Evolutionary conservation across 2,329 filamentous ascomycete genomes (phyloP).

Genomic region (Lasiodiplodia hormozganensis): DNA sequence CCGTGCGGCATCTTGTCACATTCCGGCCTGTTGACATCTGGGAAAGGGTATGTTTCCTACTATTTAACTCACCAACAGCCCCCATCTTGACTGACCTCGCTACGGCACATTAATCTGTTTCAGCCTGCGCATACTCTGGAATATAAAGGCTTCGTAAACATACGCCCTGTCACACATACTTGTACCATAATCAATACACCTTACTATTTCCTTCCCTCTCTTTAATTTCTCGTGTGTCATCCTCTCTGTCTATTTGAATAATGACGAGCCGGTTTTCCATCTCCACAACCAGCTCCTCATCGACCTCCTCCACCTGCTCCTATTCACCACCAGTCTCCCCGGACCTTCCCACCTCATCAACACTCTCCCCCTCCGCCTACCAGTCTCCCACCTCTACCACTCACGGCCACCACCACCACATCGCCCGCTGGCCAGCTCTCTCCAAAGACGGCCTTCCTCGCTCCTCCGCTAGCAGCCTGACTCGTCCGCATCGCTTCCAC

Average conservation of each 20-base stretch:
- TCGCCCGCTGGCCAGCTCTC: neutral
- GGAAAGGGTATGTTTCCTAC: neutral
- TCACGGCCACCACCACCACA: neutral
- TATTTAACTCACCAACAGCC: neutral
- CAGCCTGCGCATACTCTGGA: neutral
- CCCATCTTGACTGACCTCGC: neutral
- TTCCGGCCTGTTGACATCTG: neutral
- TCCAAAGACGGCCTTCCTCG: conserved; percentile 18
- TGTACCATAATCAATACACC: neutral
- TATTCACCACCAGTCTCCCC: neutral
- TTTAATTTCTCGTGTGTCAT: neutral
- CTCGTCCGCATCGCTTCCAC: neutral
- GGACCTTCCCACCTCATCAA: neutral
- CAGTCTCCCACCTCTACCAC: no score
- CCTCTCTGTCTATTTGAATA: neutral
- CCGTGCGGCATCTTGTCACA: neutral
- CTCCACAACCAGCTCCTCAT: conserved; percentile 8
- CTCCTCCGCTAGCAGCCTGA: neutral
- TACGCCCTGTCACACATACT: neutral
- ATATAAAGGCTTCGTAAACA: neutral
- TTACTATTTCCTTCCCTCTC: neutral
- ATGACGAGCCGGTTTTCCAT: conserved; percentile 14
- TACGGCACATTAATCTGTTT: neutral
- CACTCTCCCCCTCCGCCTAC: neutral
- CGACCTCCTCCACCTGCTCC: neutral